phyloP scores from a whole-genome alignment of 345 rosid genomes.

The Zanthoxylum bungeanum region DNA sequence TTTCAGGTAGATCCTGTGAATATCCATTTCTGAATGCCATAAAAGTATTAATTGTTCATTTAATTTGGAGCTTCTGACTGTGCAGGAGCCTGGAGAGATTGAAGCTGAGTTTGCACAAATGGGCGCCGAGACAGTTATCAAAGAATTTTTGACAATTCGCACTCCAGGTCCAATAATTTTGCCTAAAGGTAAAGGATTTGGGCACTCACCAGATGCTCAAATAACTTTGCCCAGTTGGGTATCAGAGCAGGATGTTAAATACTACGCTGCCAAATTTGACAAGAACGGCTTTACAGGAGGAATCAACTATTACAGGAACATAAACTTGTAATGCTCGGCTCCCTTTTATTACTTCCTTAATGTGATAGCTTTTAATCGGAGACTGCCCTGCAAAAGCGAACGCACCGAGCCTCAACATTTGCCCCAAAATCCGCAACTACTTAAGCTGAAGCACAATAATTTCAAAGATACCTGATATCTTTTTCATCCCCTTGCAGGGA shows the following conservation, averaged over 20 bases:
- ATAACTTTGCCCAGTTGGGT: conserved; percentile 63
- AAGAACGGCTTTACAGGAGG: too few relatives aligned
- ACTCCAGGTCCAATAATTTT: conserved; percentile 48
- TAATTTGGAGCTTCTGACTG: too few relatives aligned
- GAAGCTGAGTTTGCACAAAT: conserved; percentile 50
- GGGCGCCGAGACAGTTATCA: conserved; percentile 45
- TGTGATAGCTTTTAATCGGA: too few relatives aligned
- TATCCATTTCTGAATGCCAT: too few relatives aligned
- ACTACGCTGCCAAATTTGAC: conserved; percentile 43
- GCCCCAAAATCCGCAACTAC: too few relatives aligned
- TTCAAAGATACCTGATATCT: too few relatives aligned
- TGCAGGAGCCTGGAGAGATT: conserved; percentile 61
- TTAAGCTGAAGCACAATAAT: too few relatives aligned
- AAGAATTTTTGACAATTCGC: conserved; percentile 40
- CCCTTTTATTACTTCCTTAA: too few relatives aligned
- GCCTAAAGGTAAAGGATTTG: conserved; percentile 48
- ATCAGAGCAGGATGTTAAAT: conserved; percentile 50
- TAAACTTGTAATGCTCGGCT: conserved; percentile 69
- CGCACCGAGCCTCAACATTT: too few relatives aligned
- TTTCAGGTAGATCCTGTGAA: conserved; percentile 72
- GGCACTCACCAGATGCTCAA: conserved; percentile 21
- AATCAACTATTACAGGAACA: too few relatives aligned
- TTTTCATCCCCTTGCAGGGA: conserved; percentile 36
- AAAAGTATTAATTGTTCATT: too few relatives aligned
- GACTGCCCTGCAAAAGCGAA: too few relatives aligned